These are phyloP conservation scores for Mollisia scopiformis DNA, from an alignment of 2,329 filamentous ascomycete species.

Conservation along the genomic window DNA sequence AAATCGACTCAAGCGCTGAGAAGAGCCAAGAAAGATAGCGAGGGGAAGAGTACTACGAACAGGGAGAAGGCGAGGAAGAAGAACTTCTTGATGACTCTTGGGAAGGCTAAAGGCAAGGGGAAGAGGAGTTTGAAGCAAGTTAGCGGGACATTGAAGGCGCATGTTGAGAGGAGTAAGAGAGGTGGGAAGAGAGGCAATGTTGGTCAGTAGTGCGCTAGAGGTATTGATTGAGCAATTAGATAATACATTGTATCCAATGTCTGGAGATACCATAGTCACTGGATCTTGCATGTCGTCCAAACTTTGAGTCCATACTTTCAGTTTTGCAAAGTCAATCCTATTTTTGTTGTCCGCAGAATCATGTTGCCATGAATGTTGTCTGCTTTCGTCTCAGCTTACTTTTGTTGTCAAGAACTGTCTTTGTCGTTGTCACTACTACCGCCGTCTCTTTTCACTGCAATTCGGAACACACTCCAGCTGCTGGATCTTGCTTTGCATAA, in stretches of 20 bases:
- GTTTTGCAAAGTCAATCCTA: too few species aligned
- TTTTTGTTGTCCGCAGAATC: too few species aligned
- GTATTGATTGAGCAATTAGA: too few species aligned
- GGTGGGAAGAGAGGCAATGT: constrained; percentile 80
- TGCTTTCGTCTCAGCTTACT: too few species aligned
- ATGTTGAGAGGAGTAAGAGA: constrained; percentile 80
- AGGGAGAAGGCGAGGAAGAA: constrained; percentile 96
- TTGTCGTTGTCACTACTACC: too few species aligned
- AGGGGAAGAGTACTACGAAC: constrained; percentile 97
- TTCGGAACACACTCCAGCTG: too few species aligned
- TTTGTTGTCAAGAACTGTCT: too few species aligned
- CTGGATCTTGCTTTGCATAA: too few species aligned
- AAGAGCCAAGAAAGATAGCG: constrained; percentile 82
- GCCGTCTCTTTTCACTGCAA: too few species aligned
- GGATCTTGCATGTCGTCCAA: too few species aligned
- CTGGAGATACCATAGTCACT: background rate
- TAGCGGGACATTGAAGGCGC: constrained; percentile 76
- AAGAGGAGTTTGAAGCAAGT: constrained; percentile 92
- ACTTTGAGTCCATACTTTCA: too few species aligned
- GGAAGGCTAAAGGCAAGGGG: constrained; percentile 93
- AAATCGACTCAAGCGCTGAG: constrained; percentile 83
- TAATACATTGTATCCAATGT: background rate
- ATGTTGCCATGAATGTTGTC: too few species aligned
- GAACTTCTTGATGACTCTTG: constrained; percentile 98
- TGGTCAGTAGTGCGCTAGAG: constrained; percentile 30